Conservation (phyloP, 352 stramenopile genomes). For the Phytophthora pisi region DNA sequence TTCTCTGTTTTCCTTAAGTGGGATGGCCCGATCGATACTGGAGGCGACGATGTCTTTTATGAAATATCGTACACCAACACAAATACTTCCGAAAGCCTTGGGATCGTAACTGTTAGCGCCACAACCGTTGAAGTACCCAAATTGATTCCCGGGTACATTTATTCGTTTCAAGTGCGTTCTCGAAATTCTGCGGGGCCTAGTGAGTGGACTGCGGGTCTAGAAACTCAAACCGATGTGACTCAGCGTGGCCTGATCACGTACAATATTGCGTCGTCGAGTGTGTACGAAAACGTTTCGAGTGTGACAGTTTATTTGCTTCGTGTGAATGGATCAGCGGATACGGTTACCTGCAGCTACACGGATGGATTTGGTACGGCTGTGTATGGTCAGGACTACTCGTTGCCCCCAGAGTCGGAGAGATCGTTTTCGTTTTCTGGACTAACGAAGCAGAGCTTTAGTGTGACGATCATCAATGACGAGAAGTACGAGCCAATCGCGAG, state of each 20-base stretch:
- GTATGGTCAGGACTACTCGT: conserved; percentile 38
- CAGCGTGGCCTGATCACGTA: conserved; percentile 47
- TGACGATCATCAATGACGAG: conserved; percentile 50
- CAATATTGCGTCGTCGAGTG: conserved; percentile 11
- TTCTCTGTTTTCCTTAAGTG: conserved; percentile 49
- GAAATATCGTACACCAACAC: conserved; percentile 37
- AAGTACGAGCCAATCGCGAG: conserved; percentile 38
- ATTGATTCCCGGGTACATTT: conserved; percentile 42
- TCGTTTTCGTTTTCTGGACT: conserved; percentile 49
- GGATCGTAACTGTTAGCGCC: not conserved
- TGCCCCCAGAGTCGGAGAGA: conserved; percentile 19
- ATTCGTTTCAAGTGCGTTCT: conserved; percentile 41
- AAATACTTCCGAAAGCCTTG: not conserved
- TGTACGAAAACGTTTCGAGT: conserved; percentile 51
- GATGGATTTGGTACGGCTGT: conserved; percentile 30
- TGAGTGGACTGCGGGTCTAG: conserved; percentile 35
- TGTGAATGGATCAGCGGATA: conserved; percentile 51
- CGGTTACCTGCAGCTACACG: conserved; percentile 47
- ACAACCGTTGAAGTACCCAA: conserved; percentile 25
- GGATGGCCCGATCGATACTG: conserved; percentile 44
- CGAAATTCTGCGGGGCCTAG: conserved; percentile 48
- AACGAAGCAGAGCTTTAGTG: conserved; percentile 37
- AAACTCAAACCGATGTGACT: conserved; percentile 49
- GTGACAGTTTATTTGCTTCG: conserved; percentile 47
- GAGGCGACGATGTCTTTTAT: conserved; percentile 45